Percentiles rank a stretch among this genome's conserved stretches.
Conservation (phyloP, 2,329 filamentous ascomycete genomes). For the Lachnellula suecica region DNA sequence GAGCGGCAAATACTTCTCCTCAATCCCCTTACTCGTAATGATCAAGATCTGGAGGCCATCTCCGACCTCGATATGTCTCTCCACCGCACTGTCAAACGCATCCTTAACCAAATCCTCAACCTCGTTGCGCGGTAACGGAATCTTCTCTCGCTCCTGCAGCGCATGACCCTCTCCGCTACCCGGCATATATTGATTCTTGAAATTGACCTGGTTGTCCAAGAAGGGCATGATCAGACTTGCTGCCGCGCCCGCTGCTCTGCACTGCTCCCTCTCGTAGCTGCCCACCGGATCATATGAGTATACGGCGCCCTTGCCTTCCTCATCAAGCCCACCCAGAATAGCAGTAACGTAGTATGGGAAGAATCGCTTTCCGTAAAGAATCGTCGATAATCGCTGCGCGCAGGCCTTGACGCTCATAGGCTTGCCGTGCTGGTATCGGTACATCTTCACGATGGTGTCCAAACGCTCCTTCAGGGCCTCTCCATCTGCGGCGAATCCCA, state of each 20-base stretch:
- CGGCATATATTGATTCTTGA: conserved; percentile 97
- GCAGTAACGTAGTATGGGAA: conserved; percentile 98
- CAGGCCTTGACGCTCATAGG: conserved; percentile 92
- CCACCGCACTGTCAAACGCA: conserved; percentile 95
- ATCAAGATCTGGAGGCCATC: conserved; percentile 95
- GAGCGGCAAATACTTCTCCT: conserved; percentile 79
- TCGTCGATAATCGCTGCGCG: conserved; percentile 90
- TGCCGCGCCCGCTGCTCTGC: conserved; percentile 87
- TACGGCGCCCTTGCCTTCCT: conserved; percentile 88
- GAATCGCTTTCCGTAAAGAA: conserved; percentile 96
- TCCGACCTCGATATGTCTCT: conserved; percentile 98
- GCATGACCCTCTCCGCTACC: conserved; percentile 82
- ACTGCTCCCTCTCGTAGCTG: conserved; percentile 96
- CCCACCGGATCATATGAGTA: conserved; percentile 98
- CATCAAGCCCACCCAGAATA: conserved; percentile 90
- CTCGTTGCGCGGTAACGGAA: conserved; percentile 68
- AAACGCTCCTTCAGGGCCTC: conserved; percentile 91
- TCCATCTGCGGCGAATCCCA: conserved; percentile 94
- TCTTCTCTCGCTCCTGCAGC: conserved; percentile 67
- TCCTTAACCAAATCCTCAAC: conserved; percentile 91
- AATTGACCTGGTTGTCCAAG: conserved; percentile 98
- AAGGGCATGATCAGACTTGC: conserved; percentile 98
- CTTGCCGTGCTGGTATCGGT: conserved; percentile 97
- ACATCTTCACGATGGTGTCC: conserved; percentile 96
- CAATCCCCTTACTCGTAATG: conserved; percentile 82